Evolutionary conservation across 1,139 yeast species (phyloP).

Genomic region (Yamadazyma buinensis): DNA sequence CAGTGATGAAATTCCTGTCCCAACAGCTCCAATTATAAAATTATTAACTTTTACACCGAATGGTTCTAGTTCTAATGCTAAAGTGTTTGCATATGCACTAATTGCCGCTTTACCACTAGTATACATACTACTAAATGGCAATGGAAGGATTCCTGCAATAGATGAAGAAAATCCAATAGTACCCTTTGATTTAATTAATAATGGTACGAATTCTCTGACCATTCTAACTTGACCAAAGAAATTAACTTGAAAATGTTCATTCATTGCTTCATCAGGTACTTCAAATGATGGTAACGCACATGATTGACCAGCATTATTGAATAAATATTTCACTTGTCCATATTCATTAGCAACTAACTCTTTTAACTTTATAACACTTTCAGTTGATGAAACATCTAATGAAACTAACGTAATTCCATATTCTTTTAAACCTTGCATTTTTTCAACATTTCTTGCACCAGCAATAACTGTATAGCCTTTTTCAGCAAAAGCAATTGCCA

Average conservation of each 20-base stretch:
- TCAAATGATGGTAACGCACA: constrained; percentile 18
- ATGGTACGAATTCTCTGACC: constrained; percentile 13
- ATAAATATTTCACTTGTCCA: constrained; percentile 17
- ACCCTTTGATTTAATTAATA: constrained; percentile 13
- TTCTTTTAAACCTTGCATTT: constrained; percentile 45
- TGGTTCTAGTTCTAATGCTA: constrained; percentile 51
- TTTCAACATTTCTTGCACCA: constrained; percentile 58
- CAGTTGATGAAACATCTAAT: constrained; percentile 38
- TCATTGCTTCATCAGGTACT: constrained; percentile 14
- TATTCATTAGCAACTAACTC: constrained; percentile 18
- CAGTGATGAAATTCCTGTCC: constrained; percentile 17
- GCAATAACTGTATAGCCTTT: constrained; percentile 38
- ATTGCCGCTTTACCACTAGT: constrained; percentile 51
- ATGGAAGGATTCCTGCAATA: constrained; percentile 6
- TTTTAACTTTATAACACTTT: constrained; percentile 41
- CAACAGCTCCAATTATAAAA: constrained; percentile 7
- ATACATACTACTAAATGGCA: constrained; percentile 12
- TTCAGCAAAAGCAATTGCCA: constrained; percentile 19
- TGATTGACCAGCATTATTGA: constrained; percentile 18
- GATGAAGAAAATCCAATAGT: constrained; percentile 13
- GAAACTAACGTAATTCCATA: constrained; percentile 24
- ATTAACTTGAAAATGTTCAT: constrained; percentile 16
- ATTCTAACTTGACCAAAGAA: constrained; percentile 16
- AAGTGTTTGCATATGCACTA: constrained; percentile 60
- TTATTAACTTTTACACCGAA: constrained; percentile 6